Percentiles rank a stretch among this genome's conserved stretches.
Conservation (phyloP, 352 stramenopile species). For the Phytophthora pistaciae region DNA sequence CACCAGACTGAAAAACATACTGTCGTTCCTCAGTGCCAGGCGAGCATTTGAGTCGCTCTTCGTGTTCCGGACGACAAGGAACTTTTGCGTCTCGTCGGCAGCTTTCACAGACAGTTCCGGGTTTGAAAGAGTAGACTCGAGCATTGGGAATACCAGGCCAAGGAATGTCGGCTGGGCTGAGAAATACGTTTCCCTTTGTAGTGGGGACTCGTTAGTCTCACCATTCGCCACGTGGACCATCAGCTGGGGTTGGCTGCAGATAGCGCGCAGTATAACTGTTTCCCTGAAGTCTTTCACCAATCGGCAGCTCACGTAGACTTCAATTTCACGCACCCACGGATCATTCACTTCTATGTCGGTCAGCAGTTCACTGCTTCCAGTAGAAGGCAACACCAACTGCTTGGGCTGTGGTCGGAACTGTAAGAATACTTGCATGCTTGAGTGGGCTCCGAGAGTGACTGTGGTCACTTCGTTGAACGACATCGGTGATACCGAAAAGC, state of each 20-base stretch:
- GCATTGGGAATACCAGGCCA: conserved; percentile 82
- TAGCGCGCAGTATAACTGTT: conserved; percentile 79
- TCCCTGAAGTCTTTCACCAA: conserved; percentile 91
- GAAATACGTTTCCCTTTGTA: conserved; percentile 40
- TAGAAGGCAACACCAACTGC: conserved; percentile 19
- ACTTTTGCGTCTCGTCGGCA: conserved; percentile 64
- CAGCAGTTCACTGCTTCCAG: conserved; percentile 10
- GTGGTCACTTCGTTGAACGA: conserved; percentile 87
- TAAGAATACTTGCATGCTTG: conserved; percentile 87
- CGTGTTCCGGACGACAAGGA: conserved; percentile 82
- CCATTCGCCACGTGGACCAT: conserved; percentile 72
- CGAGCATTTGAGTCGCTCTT: conserved; percentile 67
- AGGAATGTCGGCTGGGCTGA: conserved; percentile 80
- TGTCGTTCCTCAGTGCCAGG: conserved; percentile 86
- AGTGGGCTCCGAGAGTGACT: conserved; percentile 74
- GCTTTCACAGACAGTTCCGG: conserved; percentile 37
- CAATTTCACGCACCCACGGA: conserved; percentile 84
- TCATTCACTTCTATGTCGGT: conserved; percentile 40
- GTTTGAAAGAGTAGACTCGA: conserved; percentile 67
- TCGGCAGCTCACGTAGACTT: conserved; percentile 90
- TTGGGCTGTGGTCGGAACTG: conserved; percentile 84
- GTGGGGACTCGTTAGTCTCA: conserved; percentile 43
- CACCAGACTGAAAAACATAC: conserved; percentile 84
- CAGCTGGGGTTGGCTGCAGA: conserved; percentile 84
- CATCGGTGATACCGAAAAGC: conserved; percentile 84